phyloP scores from a whole-genome alignment of 371 early-diverging fungal genomes.

The Smittium mucronatum region DNA sequence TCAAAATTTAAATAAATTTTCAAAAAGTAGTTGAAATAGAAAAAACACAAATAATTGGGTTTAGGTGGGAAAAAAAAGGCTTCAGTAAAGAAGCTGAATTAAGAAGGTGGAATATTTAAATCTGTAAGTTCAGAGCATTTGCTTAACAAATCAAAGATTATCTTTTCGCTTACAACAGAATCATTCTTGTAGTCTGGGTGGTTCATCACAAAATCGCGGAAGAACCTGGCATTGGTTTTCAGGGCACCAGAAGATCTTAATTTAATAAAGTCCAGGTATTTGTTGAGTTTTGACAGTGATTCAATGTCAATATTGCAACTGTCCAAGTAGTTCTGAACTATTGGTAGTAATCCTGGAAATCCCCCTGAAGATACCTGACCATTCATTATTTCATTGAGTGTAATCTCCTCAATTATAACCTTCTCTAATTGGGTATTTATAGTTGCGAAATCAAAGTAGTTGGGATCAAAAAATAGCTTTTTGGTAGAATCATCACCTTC shows the following conservation, averaged over 20 bases:
- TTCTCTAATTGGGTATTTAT: too few relatives aligned
- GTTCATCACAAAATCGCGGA: constrained; percentile 73
- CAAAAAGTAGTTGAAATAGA: too few relatives aligned
- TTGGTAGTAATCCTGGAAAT: constrained; percentile 75
- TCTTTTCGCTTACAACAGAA: constrained; percentile 65
- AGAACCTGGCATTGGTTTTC: constrained; percentile 83
- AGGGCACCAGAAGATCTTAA: constrained; percentile 71
- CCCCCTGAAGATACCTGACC: constrained; percentile 54
- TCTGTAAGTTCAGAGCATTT: constrained; percentile 51
- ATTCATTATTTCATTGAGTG: constrained; percentile 89
- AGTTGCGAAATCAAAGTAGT: too few relatives aligned
- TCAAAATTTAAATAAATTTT: too few relatives aligned
- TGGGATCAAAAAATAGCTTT: too few relatives aligned
- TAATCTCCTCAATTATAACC: constrained; percentile 61
- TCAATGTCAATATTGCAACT: constrained; percentile 51
- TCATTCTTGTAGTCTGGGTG: constrained; percentile 90
- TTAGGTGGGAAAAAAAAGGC: too few relatives aligned
- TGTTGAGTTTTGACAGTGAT: constrained; percentile 49
- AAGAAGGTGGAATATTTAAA: constrained; percentile 1
- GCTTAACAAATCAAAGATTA: constrained; percentile 77
- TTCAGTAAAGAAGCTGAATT: too few relatives aligned
- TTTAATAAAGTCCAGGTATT: constrained; percentile 70
- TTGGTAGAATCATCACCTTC: too few relatives aligned
- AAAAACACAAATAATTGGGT: too few relatives aligned
- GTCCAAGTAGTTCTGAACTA: constrained; percentile 69